Evolutionary conservation across 345 rosid genomes (phyloP).

Genomic region (Linum tenue): DNA sequence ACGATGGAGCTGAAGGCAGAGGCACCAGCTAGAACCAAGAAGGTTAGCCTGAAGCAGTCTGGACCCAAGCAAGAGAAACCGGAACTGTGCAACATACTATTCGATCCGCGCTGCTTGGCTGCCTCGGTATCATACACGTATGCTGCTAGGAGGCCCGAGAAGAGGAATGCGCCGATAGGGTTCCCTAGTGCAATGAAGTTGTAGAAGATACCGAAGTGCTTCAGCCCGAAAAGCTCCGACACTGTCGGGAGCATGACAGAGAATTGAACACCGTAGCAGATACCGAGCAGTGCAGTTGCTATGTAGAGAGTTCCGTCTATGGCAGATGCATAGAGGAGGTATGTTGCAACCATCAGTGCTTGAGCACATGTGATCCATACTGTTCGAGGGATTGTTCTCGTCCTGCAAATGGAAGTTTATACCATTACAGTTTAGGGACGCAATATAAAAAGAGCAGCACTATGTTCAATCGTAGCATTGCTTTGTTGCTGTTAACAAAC

Average conservation of each 20-base stretch:
- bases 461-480: background rate
- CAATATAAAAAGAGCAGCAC: background rate
- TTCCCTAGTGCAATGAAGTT: conserved; percentile 57
- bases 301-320: conserved; percentile 36
- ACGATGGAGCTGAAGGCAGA: conserved; percentile 36
- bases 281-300: conserved; percentile 52
- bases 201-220: conserved; percentile 47
- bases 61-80: conserved; percentile 45
- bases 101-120: conserved; percentile 37
- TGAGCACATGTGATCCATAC: conserved; percentile 51
- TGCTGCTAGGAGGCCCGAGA: conserved; percentile 60
- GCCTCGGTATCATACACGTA: conserved; percentile 45
- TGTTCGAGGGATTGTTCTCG: conserved; percentile 46
- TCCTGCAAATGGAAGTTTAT: conserved; percentile 27
- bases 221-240: conserved; percentile 57
- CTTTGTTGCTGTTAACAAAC: conserved; percentile 16
- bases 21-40: conserved; percentile 42
- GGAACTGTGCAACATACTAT: conserved; percentile 16
- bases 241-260: conserved; percentile 57
- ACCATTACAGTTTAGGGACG: conserved; percentile 1
- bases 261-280: conserved; percentile 58
- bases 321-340: conserved; percentile 53
- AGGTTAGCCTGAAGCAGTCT: conserved; percentile 56
- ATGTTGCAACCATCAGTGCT: conserved; percentile 38
- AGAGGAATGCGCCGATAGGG: conserved; percentile 54